Evolutionary conservation across 2,329 filamentous ascomycete genomes (phyloP).

Genomic region (Colletotrichum eleusines): DNA sequence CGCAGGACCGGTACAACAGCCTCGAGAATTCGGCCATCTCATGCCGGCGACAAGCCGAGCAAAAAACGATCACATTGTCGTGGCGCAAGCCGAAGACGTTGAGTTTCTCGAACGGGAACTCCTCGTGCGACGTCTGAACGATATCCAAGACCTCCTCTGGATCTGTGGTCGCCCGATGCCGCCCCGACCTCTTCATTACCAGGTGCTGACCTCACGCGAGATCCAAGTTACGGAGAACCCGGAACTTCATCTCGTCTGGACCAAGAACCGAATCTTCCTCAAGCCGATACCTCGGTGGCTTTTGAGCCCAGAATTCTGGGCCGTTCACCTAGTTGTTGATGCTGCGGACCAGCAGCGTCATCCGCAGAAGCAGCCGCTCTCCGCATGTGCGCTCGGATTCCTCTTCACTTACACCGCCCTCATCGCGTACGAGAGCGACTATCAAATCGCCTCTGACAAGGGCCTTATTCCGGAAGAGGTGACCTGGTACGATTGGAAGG

Average conservation of each 20-base stretch:
- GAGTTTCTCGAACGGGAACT: slow-evolving; percentile 48
- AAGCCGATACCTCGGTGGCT: slow-evolving; percentile 58
- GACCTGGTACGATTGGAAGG: slow-evolving; percentile 54
- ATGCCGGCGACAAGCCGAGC: slow-evolving; percentile 50
- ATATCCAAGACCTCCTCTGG: slow-evolving; percentile 45
- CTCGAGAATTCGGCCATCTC: slow-evolving; percentile 40
- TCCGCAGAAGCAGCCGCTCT: slow-evolving; percentile 44
- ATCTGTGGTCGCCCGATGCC: slow-evolving; percentile 46
- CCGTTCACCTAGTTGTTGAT: slow-evolving; percentile 39
- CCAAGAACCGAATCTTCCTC: slow-evolving; percentile 52
- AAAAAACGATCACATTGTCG: slow-evolving; percentile 47
- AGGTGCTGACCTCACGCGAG: slow-evolving; percentile 45
- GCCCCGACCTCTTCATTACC: slow-evolving; percentile 46
- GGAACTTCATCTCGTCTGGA: slow-evolving; percentile 56
- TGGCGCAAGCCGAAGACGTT: slow-evolving; percentile 40
- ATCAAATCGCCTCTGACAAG: slow-evolving; percentile 50
- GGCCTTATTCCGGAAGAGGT: slow-evolving; percentile 51
- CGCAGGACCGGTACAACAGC: slow-evolving; percentile 5
- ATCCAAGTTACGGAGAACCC: slow-evolving; percentile 54
- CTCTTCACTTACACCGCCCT: slow-evolving; percentile 55
- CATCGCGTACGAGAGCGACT: slow-evolving; percentile 55
- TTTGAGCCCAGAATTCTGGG: slow-evolving; percentile 53
- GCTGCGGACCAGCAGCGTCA: slow-evolving; percentile 7
- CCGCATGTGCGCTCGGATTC: slow-evolving; percentile 51
- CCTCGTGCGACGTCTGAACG: slow-evolving; percentile 48